Evolutionary conservation across 2,329 filamentous ascomycete species (phyloP), one percentile per base, ranked within the genome.

Genomic region (Venturia effusa): DNA sequence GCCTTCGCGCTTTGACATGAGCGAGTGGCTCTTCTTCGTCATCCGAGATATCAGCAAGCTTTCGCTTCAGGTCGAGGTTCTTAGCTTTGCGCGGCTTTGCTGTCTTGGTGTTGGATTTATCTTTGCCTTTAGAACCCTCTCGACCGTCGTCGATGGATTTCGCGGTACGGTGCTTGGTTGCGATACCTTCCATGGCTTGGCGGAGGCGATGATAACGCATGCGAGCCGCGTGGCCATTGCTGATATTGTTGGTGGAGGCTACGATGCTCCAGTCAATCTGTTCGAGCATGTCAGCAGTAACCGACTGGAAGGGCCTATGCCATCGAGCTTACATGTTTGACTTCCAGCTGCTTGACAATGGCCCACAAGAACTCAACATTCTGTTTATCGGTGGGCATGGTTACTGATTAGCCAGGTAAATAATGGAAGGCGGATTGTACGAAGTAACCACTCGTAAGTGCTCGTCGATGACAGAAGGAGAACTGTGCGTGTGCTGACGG

Each of bases 141-240:
- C 27, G 4, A 30, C 13, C 3, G 8, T 57, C 51, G 7, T 57
- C 30, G 13, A n/a, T 37, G 10, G 45, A 2, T 22, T 57, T 57
- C 1, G 51, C 24, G 19, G 51, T 32, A 15, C 63, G 55, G 10
- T 32, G 15, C 43, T 55, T 45, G n/a, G 57, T 27, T 37, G 37
- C 24, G 41, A 41, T 32, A 17, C 51, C 57, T 22, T 63, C 54
- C 74, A 82, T 81, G 59, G 82, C 79, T 63, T 78, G 75, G 65
- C 76, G 78, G 71, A 83, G 83, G 41, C 81, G 79, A 27, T 78
- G 80, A 69, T 79, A 84, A 34, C 82, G 78, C 81, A 84, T 84
- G 45, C 81, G 79, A 17, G 81, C 81, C 3, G 81, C 81, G 68
- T 84, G 82, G 43, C 81, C 82, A 62, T 83, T 84, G 41, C 79